These are phyloP conservation scores for Crithidia bombi DNA, from an alignment of 208 protist genomes.

Conservation along the genomic window DNA sequence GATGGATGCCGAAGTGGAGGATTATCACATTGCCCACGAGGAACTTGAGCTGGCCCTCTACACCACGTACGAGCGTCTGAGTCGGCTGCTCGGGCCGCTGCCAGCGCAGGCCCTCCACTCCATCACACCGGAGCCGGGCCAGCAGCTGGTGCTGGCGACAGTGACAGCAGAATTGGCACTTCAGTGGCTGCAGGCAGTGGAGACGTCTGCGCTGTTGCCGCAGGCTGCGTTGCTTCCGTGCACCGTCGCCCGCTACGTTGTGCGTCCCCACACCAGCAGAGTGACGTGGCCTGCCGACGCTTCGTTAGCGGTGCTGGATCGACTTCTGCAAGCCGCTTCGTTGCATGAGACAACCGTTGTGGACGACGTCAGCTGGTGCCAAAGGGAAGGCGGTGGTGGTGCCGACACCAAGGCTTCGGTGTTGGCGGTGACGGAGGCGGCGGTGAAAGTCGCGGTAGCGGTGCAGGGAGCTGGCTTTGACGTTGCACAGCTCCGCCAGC, in stretches of 20 bases:
- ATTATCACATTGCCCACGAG: conserved; percentile 58
- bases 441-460: conserved; percentile 3
- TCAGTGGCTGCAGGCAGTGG: conserved; percentile 17
- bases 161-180: conserved; percentile 5
- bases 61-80: conserved; percentile 71
- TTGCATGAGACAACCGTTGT: conserved; percentile 1
- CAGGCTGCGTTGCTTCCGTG: conserved; percentile 40
- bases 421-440: conserved; percentile 16
- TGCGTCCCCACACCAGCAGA: background rate
- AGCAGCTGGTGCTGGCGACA: conserved; percentile 23
- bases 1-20: conserved; percentile 33
- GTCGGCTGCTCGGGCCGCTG: conserved; percentile 36
- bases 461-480: conserved; percentile 7
- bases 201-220: conserved; percentile 7
- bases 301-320: conserved; percentile 3
- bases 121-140: background rate
- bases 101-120: conserved; percentile 7
- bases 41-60: conserved; percentile 55
- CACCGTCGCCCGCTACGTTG: conserved; percentile 29
- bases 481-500: conserved; percentile 1
- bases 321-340: conserved; percentile 21
- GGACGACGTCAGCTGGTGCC: background rate
- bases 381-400: background rate
- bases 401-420: background rate
- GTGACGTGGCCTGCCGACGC: conserved; percentile 4